Percentiles rank a stretch among this genome's conserved stretches.
These are phyloP conservation scores for Phytopythium ostracodes DNA, from an alignment of 352 stramenopile species.

Conservation along the genomic window DNA sequence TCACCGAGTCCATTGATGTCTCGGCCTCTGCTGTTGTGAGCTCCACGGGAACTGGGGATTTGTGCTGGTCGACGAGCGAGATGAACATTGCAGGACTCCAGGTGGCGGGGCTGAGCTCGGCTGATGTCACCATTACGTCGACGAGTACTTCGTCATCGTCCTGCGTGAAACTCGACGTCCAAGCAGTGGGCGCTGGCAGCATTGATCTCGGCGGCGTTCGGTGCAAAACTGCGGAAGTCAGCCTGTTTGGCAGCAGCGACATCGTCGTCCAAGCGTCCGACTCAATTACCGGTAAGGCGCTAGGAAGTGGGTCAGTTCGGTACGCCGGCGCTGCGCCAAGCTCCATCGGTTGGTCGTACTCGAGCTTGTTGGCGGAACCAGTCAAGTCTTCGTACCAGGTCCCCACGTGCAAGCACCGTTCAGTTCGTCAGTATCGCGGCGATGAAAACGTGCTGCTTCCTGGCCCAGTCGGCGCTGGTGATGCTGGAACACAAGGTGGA, in stretches of 20 bases:
- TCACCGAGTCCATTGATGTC: neutral
- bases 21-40: neutral
- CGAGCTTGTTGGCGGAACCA: neutral
- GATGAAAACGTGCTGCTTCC: neutral
- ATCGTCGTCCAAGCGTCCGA: neutral
- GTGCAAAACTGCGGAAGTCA: neutral
- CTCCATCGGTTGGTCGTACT: neutral
- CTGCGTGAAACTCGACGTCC: neutral
- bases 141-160: neutral
- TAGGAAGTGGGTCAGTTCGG: neutral
- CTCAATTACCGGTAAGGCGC: neutral
- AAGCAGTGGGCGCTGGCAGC: neutral
- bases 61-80: neutral
- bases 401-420: neutral
- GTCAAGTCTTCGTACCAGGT: conserved; percentile 1
- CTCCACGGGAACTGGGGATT: neutral
- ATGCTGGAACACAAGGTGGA: neutral
- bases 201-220: neutral
- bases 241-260: neutral
- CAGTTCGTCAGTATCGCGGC: neutral
- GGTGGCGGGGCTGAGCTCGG: neutral
- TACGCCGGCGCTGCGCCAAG: neutral
- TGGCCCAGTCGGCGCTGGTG: neutral
- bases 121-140: neutral
- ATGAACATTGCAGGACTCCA: neutral